Base-by-base conservation (phyloP, 2,329 filamentous ascomycete species). In the Aspergillus niger region DNA sequence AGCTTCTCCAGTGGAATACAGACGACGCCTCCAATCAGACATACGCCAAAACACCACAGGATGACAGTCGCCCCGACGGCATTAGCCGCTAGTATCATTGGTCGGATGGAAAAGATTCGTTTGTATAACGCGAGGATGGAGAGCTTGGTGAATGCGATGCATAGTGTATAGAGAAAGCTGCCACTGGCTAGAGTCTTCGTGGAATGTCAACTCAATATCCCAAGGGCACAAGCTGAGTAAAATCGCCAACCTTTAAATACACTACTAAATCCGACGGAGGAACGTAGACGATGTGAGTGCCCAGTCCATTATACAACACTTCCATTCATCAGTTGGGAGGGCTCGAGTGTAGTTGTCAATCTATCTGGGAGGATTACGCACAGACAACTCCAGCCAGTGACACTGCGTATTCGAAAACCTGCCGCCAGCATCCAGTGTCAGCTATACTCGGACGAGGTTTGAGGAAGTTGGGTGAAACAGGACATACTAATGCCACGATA, bases 71-170 rank as follows among this genome's bases (percentile, higher is more conserved):
- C 28, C 0, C 53, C 65, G 3, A 71, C 66, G 5, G 62, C 24
- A n/a, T 66, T 63, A n/a, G 67, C 64, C 1, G 60, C 63, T 8
- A 63, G 57, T 10, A 66, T 62, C 65, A 73, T 72, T 4, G 55
- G 36, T 28, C 61, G 62, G 8, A 64, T 57, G 1, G 69, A 65
- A 32, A 72, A 73, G 1, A 72, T 58, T 24, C 70, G 62, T 8
- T 66, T 67, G 61, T 72, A 73, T 7, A 72, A 57, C n/a, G 67
- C 63, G 1, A 72, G 59, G 17, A 73, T 72, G 10, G 69, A 72
- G 17, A 68, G 59, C 32, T 74, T 73, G 32, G 70, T 68, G 48
- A 63, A 69, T 24, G 64, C 63, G 38, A 72, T 69, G 54, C 66
- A 70, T 24, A 66, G 38, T 3, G 68, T 62, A 36, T 72, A 70